Evolutionary conservation across 345 rosid species (phyloP).

Genomic region (Triadica sebifera): DNA sequence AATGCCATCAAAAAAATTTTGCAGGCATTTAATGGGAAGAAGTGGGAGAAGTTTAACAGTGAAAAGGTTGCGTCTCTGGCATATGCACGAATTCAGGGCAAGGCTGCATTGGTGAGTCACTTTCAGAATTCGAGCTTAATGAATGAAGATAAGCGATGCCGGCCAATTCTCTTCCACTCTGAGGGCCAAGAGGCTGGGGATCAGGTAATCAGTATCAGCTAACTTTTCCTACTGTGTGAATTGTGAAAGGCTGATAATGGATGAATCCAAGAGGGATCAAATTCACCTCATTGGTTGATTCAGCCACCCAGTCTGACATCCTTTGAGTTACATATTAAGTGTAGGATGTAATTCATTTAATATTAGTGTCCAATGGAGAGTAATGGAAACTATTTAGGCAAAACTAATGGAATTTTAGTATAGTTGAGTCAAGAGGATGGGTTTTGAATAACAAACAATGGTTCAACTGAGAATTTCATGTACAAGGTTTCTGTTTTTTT

Average conservation of each 20-base stretch:
- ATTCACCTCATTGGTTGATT: not conserved
- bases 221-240: not conserved
- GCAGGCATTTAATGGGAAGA: slow-evolving; percentile 84
- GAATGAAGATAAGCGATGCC: slow-evolving; percentile 81
- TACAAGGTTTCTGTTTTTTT: not conserved
- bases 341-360: not conserved
- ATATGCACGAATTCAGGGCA: slow-evolving; percentile 92
- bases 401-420: not conserved
- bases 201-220: slow-evolving; percentile 46
- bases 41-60: slow-evolving; percentile 95
- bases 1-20: slow-evolving; percentile 1
- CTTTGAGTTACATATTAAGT: not conserved
- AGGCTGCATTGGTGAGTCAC: slow-evolving; percentile 76
- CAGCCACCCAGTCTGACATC: not conserved
- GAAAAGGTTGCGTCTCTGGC: slow-evolving; percentile 88
- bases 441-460: not conserved
- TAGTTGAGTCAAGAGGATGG: not conserved
- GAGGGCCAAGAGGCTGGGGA: slow-evolving; percentile 55
- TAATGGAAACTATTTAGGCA: not conserved
- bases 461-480: not conserved
- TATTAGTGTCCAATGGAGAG: not conserved
- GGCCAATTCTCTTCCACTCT: slow-evolving; percentile 64
- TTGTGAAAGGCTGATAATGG: not conserved
- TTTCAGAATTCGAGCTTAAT: slow-evolving; percentile 81
- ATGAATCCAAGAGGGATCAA: not conserved